A percentile compares a stretch with the other conserved stretches of the same genome.
phyloP scores from a whole-genome alignment of 2,329 filamentous ascomycete species.

The Epichloe elymi region DNA sequence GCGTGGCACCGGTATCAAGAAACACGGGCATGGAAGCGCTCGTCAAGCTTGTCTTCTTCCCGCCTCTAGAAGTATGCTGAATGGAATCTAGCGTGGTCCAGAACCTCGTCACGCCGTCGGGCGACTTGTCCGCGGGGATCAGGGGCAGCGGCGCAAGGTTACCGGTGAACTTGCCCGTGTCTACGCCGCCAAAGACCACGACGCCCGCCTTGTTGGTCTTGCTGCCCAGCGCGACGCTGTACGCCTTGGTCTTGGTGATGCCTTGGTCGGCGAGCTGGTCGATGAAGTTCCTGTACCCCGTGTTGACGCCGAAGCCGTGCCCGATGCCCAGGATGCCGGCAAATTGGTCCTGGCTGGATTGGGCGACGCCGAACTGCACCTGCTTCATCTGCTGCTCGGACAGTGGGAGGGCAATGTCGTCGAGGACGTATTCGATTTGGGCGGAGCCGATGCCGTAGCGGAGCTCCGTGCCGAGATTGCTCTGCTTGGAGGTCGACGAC shows the following conservation, averaged over 20 bases:
- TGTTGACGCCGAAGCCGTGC: slow-evolving; percentile 39
- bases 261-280: slow-evolving; percentile 37
- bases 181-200: slow-evolving; percentile 55
- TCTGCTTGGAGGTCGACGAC: slow-evolving; percentile 26
- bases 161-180: slow-evolving; percentile 51
- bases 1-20: slow-evolving; percentile 57
- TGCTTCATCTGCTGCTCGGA: slow-evolving; percentile 21
- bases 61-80: slow-evolving; percentile 24
- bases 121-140: slow-evolving; percentile 38
- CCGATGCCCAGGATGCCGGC: slow-evolving; percentile 62
- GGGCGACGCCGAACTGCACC: slow-evolving; percentile 57
- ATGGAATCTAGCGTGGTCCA: slow-evolving; percentile 37
- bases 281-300: slow-evolving; percentile 36
- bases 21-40: slow-evolving; percentile 41
- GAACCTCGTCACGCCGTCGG: slow-evolving; percentile 39
- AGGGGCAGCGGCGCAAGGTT: slow-evolving; percentile 48
- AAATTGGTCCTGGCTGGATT: slow-evolving; percentile 31
- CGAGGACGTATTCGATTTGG: slow-evolving; percentile 35
- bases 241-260: slow-evolving; percentile 46
- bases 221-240: slow-evolving; percentile 52
- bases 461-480: slow-evolving; percentile 26
- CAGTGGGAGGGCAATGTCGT: slow-evolving; percentile 31
- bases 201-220: slow-evolving; percentile 46
- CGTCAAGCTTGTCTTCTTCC: slow-evolving; percentile 15
- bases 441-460: slow-evolving; percentile 39